Percentiles rank a stretch among this genome's conserved stretches.
These are phyloP conservation scores for Puccinia coronata DNA, from an alignment of 1,284 basidiomycete genomes.

Conservation along the genomic window DNA sequence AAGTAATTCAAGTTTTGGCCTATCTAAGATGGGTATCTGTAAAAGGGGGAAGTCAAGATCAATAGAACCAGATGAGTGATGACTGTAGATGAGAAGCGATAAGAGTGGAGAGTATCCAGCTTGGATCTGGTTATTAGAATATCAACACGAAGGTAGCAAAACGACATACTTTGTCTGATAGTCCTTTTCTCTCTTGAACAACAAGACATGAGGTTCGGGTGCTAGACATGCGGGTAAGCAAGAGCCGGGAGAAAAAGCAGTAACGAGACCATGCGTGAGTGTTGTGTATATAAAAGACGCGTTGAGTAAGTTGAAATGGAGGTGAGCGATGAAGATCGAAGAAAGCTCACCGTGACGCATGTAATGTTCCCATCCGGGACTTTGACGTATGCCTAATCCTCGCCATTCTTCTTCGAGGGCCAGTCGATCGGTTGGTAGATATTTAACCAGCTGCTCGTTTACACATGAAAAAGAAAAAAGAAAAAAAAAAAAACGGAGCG, in stretches of 20 bases:
- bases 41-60: neutral
- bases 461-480: too few species aligned
- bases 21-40: slow-evolving; percentile 17
- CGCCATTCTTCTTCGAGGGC: slow-evolving; percentile 51
- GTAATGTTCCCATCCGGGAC: slow-evolving; percentile 49
- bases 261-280: too few species aligned
- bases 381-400: slow-evolving; percentile 51
- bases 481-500: neutral
- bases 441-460: slow-evolving; percentile 50
- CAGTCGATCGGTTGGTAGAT: slow-evolving; percentile 50
- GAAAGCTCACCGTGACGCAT: slow-evolving; percentile 37
- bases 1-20: neutral
- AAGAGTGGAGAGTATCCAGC: too few species aligned
- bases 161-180: slow-evolving; percentile 43
- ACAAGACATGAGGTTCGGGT: slow-evolving; percentile 41
- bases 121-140: too few species aligned
- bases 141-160: neutral
- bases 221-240: slow-evolving; percentile 7
- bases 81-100: neutral
- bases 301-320: neutral
- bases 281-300: neutral
- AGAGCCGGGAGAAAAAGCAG: neutral
- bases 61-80: neutral
- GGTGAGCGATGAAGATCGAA: neutral
- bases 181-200: slow-evolving; percentile 48